Percentiles rank a stretch among this genome's conserved stretches.
These are phyloP conservation scores for Kodamaea fukazawae DNA, from an alignment of 805 yeast species.

Conservation along the genomic window DNA sequence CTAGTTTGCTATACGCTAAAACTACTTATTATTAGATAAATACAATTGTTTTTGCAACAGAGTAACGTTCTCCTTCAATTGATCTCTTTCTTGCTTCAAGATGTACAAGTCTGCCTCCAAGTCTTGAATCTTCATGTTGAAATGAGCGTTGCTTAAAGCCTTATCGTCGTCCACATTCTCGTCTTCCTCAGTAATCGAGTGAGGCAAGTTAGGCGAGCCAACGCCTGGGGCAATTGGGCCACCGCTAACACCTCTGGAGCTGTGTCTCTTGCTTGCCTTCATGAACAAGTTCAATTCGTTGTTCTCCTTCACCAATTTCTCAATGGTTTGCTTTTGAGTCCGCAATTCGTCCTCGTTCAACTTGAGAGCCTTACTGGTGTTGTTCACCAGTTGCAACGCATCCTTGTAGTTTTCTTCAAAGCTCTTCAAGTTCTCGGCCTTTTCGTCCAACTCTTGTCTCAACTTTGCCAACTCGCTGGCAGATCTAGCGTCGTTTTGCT, in stretches of 20 bases:
- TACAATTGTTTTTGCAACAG: slow-evolving; percentile 57
- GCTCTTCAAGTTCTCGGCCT: slow-evolving; percentile 27
- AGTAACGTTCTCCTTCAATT: slow-evolving; percentile 60
- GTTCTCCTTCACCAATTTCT: slow-evolving; percentile 58
- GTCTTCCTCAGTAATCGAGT: slow-evolving; percentile 14
- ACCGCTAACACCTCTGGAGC: slow-evolving; percentile 26
- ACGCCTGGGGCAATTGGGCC: slow-evolving; percentile 20
- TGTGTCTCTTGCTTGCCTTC: slow-evolving; percentile 39
- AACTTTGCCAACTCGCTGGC: slow-evolving; percentile 32
- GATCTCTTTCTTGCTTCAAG: slow-evolving; percentile 80
- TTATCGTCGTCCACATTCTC: slow-evolving; percentile 24
- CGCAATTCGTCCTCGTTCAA: slow-evolving; percentile 70
- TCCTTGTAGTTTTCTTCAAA: slow-evolving; percentile 68
- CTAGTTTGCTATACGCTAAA: too few relatives aligned
- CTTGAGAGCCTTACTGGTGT: slow-evolving; percentile 71
- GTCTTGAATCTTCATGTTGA: slow-evolving; percentile 73
- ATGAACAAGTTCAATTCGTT: slow-evolving; percentile 62
- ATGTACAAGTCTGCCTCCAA: slow-evolving; percentile 81
- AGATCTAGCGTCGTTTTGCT: slow-evolving; percentile 24
- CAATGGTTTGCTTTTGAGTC: slow-evolving; percentile 55
- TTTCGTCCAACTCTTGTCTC: slow-evolving; percentile 31
- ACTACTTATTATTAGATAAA: slow-evolving; percentile 15
- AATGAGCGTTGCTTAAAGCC: slow-evolving; percentile 49
- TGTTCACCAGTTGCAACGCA: slow-evolving; percentile 68
- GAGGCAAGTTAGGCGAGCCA: slow-evolving; percentile 10